Conservation (phyloP, 495 filamentous ascomycete genomes). For the Choiromyces venosus region DNA sequence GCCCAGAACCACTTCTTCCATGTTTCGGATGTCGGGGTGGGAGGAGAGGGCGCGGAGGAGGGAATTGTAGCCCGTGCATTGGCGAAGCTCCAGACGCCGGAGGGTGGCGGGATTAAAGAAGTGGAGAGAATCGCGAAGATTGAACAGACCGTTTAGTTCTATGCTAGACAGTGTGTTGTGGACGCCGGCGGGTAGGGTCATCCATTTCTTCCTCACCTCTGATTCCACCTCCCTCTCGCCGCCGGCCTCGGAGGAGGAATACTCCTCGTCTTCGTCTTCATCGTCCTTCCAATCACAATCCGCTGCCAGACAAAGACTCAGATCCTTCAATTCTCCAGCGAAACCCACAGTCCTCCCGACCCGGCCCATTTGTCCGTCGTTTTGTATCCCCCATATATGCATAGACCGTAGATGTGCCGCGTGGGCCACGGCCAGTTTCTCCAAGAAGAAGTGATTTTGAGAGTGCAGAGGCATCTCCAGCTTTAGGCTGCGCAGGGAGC, state of each 20-base stretch:
- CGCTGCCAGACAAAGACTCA: not conserved
- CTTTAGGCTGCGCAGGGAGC: not conserved
- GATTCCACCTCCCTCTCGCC: not conserved
- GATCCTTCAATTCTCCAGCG: not conserved
- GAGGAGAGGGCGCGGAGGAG: slow-evolving; percentile 5
- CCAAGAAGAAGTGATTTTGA: not conserved
- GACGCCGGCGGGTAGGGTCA: not conserved
- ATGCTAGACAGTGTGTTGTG: not conserved
- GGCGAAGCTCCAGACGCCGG: not conserved
- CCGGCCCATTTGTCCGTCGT: not conserved
- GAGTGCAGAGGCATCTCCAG: not conserved
- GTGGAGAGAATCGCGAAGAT: not conserved
- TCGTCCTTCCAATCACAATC: slow-evolving; percentile 4
- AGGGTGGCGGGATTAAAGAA: slow-evolving; percentile 13
- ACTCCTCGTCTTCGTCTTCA: not conserved
- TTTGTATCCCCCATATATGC: not conserved
- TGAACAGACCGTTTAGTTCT: not conserved
- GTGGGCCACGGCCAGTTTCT: not conserved
- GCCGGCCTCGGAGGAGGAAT: not conserved
- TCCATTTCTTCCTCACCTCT: not conserved
- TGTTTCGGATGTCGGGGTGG: not conserved
- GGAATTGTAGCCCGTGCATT: not conserved
- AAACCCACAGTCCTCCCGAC: not conserved
- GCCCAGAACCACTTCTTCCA: not conserved
- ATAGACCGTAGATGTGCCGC: not conserved